Conservation (phyloP, 495 filamentous ascomycete genomes). For the Xylaria telfairii region DNA sequence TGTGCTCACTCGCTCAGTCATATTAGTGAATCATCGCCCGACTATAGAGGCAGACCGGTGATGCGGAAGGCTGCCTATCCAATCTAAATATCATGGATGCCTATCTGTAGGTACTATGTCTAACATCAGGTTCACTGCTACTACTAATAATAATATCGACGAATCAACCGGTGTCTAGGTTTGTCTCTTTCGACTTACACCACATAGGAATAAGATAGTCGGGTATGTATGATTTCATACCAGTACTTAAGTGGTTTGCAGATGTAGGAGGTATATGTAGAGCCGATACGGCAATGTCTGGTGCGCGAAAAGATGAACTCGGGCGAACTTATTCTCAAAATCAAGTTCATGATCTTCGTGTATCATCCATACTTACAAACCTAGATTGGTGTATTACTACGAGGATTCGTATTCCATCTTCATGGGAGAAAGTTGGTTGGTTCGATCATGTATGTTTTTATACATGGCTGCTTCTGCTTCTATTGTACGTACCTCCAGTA, state of each 20-base stretch:
- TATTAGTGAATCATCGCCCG: not conserved
- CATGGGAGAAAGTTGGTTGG: not conserved
- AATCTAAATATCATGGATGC: not conserved
- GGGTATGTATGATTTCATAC: slow-evolving; percentile 3
- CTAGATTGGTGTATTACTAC: not conserved
- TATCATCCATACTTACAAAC: not conserved
- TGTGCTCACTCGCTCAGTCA: not conserved
- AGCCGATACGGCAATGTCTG: not conserved
- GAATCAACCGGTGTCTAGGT: not conserved
- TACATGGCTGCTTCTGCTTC: too few species aligned
- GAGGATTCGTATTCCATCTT: not conserved
- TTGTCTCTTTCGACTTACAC: slow-evolving; percentile 3
- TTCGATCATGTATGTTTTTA: not conserved
- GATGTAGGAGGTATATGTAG: not conserved
- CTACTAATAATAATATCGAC: not conserved
- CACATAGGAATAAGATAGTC: not conserved
- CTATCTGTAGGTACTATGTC: not conserved
- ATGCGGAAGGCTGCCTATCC: slow-evolving; percentile 10
- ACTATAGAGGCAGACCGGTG: not conserved
- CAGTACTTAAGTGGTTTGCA: not conserved
- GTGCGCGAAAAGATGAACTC: not conserved
- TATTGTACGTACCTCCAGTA: too few species aligned
- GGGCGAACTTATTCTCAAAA: not conserved
- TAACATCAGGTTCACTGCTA: not conserved
- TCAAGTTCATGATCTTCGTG: not conserved